Base-by-base conservation (phyloP, 1,139 yeast genomes). In the Pichia sp. region DNA sequence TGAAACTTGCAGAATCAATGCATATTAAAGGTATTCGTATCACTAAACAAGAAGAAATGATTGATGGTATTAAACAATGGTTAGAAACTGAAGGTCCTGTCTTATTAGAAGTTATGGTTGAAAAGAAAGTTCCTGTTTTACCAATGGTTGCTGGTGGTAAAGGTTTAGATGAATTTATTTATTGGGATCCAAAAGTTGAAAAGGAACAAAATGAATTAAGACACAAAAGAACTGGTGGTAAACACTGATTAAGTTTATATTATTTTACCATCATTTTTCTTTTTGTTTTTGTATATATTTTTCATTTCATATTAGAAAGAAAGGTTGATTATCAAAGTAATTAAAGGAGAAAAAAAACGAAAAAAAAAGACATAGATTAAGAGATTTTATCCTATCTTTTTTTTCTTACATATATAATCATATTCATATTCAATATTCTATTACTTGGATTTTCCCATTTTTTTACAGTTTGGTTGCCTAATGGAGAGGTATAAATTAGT, bases 81-180 rank as follows among this genome's bases (percentile, higher is more conserved):
- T 71, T 92, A 52, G 87, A 77, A 50, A 69, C 73, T 44, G 75
- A 76, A 35, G 95, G 95, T 25, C 97, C 98, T 23, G 87, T 90
- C 41, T 74, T 92, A 61, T 69, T 90, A 61, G 98, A 92, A 71
- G 97, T 89, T 43, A 61, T 82, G 50, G 95, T 89, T 35, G 97
- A 90, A 69, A 83, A 83, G 77, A 92, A 92, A 74, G 97, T 92
- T 41, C 97, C 97, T 40, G 97, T 94, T 51, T 76, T 92, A 65
- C 98, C 98, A 48, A 90, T 92, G 95, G 98, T 92, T 44, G 96
- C 98, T 45, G 95, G 82, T 49, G 98, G 98, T 58, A 87, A 85
- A 67, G 96, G 86, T 53, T 75, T 92, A 60, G 94, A 92, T 62
- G 97, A 92, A 66, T 89, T 92, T 63, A 84, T 92, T 57, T 76